Evolutionary conservation across 192 early-diverging fungal species (phyloP), one percentile per base, ranked within the genome.

Genomic region (Podila epicladia): DNA sequence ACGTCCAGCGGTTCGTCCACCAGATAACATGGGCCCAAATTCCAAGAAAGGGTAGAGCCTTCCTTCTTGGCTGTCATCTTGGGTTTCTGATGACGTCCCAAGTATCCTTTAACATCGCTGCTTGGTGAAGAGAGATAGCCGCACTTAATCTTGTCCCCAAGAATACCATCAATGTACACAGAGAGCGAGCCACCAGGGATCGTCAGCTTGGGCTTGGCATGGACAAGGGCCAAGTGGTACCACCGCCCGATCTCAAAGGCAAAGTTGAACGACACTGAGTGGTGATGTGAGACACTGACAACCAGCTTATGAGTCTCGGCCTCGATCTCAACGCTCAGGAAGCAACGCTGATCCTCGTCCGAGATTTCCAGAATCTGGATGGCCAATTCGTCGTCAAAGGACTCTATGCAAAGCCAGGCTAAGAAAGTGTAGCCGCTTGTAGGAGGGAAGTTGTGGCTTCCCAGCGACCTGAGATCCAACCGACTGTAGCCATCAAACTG

Each of bases 141-240:
- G 41, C 90, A 93, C 41, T 87, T 90, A 31, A 84, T 69, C 55
- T 77, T 76, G 35, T 90, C 87, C 1, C 88, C 75, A 1, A 89
- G 83, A 9, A 76, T 76, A 22, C 93, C 93, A 64, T 94, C 90
- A 6, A 94, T 84, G 61, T 85, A 92, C 35, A 94, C 65, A 0
- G 87, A 86, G 51, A 94, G 77, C 4, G 83, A 82, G 1, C 75
- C 67, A 5, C 76, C 78, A 22, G 77, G 77, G 9, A 73, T 65
- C 12, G 45, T 80, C 26, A 94, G 48, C 26, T 88, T 69, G 9
- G 93, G 86, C 64, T 83, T 84, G 26, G 86, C 61, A 71, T 94
- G 93, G 2, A 93, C 91, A 15, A 94, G 66, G 1, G 84, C 90
- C 20, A 93, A 60, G 67, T 94, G 93, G 57, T 90, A 91, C 92